These are phyloP conservation scores for Oryza glumipatula DNA, from an alignment of 176 grass and related monocot species.

Conservation along the genomic window DNA sequence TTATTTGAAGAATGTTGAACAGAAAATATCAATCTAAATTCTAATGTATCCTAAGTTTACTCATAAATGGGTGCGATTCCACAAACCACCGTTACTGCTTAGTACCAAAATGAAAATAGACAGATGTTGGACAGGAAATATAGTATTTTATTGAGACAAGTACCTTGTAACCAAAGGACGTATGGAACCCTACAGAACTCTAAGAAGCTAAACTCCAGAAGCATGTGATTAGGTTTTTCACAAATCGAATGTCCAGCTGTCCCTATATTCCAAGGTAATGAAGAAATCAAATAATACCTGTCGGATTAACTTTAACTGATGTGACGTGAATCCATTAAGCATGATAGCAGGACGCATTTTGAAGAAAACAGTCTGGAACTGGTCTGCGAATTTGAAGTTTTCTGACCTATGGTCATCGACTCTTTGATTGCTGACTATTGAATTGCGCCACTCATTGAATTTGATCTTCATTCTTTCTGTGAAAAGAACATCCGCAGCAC, in stretches of 20 bases:
- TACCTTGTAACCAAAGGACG: constrained; percentile 3
- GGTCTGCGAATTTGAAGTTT: constrained; percentile 37
- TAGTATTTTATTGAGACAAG: not conserved
- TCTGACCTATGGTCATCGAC: constrained; percentile 39
- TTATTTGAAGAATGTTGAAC: constrained; percentile 12
- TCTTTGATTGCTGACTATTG: constrained; percentile 50
- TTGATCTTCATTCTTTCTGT: constrained; percentile 76
- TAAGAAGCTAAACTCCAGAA: not conserved
- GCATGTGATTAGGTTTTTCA: not conserved
- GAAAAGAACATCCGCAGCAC: constrained; percentile 74
- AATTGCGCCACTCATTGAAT: constrained; percentile 70
- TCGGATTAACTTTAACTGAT: constrained; percentile 81
- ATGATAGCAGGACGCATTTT: constrained; percentile 77
- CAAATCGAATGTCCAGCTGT: constrained; percentile 12
- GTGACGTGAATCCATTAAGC: constrained; percentile 77
- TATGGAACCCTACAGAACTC: not conserved
- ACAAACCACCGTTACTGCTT: constrained; percentile 23
- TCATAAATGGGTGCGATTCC: not conserved
- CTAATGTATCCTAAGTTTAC: constrained; percentile 12
- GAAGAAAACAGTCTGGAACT: constrained; percentile 82
- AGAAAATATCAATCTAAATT: constrained; percentile 9
- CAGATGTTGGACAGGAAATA: constrained; percentile 14
- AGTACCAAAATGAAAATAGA: constrained; percentile 32
- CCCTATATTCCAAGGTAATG: constrained; percentile 19
- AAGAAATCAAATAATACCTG: constrained; percentile 55